A percentile compares a stretch with the other conserved stretches of the same genome.
Evolutionary conservation across 352 stramenopile species (phyloP).

Genomic region (Elongisporangium prolatum): DNA sequence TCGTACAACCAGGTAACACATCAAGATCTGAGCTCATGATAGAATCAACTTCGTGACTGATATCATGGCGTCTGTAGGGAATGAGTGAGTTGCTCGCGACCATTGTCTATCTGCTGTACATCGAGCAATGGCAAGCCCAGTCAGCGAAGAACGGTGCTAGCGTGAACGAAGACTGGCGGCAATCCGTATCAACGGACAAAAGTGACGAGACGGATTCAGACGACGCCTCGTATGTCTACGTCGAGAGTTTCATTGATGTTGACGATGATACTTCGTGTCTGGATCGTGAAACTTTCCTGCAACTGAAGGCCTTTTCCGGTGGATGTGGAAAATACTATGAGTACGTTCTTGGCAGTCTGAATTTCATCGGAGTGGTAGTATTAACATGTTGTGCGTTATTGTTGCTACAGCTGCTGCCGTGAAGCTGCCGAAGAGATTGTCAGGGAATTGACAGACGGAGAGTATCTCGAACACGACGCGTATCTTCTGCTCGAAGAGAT

Average conservation of each 20-base stretch:
- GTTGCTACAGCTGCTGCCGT: constrained; percentile 34
- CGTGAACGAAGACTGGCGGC: background rate
- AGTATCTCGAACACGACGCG: constrained; percentile 63
- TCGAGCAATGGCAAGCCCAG: constrained; percentile 53
- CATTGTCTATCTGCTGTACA: constrained; percentile 61
- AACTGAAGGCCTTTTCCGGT: constrained; percentile 38
- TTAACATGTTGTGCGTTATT: background rate
- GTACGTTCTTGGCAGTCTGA: constrained; percentile 17
- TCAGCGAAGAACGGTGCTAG: constrained; percentile 2
- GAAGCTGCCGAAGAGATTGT: constrained; percentile 53
- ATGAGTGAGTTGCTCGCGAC: constrained; percentile 78
- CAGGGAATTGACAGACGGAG: constrained; percentile 30
- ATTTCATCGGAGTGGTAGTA: background rate
- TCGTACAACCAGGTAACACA: constrained; percentile 62
- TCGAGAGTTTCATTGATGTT: constrained; percentile 60
- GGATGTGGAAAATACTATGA: constrained; percentile 42
- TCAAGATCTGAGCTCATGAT: background rate
- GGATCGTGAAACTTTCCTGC: constrained; percentile 35
- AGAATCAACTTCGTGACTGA: background rate
- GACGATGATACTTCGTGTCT: constrained; percentile 41
- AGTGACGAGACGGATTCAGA: constrained; percentile 34
- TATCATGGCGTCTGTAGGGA: constrained; percentile 16
- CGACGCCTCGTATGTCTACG: constrained; percentile 64
- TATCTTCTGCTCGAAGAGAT: constrained; percentile 62
- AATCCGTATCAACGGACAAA: constrained; percentile 16